Conservation (phyloP, 2,329 filamentous ascomycete species). For the Colletotrichum karsti region DNA sequence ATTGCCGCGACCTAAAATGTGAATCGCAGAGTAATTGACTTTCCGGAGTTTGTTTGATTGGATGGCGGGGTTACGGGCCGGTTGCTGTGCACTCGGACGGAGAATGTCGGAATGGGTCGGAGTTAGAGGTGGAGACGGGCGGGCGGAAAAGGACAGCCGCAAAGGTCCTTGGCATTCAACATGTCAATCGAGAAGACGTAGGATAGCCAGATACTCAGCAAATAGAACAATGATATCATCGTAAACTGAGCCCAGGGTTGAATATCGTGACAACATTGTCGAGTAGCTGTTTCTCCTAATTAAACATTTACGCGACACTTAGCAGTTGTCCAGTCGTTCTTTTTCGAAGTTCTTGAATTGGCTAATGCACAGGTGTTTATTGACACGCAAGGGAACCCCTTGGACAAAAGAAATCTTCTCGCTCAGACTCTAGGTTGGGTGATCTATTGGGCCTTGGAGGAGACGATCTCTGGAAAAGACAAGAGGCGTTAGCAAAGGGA, state of each 20-base stretch:
- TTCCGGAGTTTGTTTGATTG: neutral
- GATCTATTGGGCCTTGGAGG: constrained; percentile 71
- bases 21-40: no score
- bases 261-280: neutral
- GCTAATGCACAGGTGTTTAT: constrained; percentile 72
- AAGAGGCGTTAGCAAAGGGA: constrained; percentile 41
- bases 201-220: neutral
- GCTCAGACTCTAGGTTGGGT: constrained; percentile 33
- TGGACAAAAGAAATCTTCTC: constrained; percentile 60
- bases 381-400: constrained; percentile 53
- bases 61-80: neutral
- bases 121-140: constrained; percentile 3
- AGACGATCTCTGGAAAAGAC: constrained; percentile 62
- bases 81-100: constrained; percentile 19
- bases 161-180: neutral
- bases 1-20: no score
- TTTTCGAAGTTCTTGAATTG: constrained; percentile 48
- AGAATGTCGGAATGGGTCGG: constrained; percentile 21
- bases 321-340: constrained; percentile 2
- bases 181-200: neutral
- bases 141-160: constrained; percentile 4
- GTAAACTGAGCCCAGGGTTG: neutral
- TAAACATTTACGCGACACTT: constrained; percentile 21
- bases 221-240: neutral
- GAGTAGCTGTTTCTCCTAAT: constrained; percentile 5